Percentiles rank a stretch among this genome's conserved stretches.
phyloP scores from a whole-genome alignment of 129 eudicot genomes.

The Flaveria linearis region DNA sequence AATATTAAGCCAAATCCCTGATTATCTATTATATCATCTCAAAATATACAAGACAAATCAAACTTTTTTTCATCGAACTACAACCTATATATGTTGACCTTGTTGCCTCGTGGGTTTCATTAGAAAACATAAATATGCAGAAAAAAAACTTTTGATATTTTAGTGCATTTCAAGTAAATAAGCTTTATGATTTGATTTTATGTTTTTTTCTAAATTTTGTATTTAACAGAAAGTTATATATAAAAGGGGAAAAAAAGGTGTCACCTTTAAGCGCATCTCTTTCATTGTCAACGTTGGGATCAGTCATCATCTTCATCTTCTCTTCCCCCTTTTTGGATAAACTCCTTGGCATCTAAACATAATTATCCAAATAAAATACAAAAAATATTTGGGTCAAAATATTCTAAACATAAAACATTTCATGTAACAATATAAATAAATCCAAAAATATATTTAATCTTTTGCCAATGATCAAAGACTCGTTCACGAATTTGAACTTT shows the following conservation, averaged over 20 bases:
- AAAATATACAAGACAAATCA: neutral
- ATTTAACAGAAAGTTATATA: neutral
- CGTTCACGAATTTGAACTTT: too few species aligned
- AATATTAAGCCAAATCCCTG: too few species aligned
- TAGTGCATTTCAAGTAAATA: neutral
- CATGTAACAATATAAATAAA: neutral
- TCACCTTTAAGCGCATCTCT: slow-evolving; percentile 58
- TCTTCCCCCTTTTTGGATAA: slow-evolving; percentile 33
- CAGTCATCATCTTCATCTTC: slow-evolving; percentile 31
- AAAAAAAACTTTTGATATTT: neutral
- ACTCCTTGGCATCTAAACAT: slow-evolving; percentile 28
- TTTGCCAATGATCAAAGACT: neutral
- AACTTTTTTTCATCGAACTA: slow-evolving; percentile 4
- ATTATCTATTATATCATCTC: too few species aligned
- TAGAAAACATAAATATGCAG: neutral
- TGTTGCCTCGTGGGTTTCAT: neutral
- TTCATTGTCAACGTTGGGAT: slow-evolving; percentile 35
- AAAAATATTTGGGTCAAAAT: neutral
- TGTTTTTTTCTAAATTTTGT: neutral
- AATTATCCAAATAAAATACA: neutral
- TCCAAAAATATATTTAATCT: neutral
- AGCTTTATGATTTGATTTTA: neutral
- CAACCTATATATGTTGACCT: neutral
- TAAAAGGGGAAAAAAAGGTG: neutral
- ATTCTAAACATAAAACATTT: neutral